Conservation (phyloP, 768 basidiomycete genomes). For the Leucosporidium creatinivorum region DNA sequence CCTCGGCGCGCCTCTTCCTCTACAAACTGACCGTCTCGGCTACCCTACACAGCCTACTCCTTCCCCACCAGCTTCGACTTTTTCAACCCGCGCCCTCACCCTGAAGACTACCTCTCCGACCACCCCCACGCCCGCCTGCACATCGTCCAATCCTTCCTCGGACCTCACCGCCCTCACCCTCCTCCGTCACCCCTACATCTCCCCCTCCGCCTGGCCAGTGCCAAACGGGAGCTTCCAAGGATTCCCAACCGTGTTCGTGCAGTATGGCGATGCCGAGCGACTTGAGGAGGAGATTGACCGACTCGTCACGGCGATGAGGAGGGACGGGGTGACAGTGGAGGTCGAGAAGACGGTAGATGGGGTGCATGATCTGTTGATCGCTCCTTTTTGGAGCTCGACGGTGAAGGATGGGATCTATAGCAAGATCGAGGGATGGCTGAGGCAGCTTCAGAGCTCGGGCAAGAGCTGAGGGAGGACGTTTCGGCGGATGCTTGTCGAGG, state of each 20-base stretch:
- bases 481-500: too few species aligned
- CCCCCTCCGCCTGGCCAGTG: constrained; percentile 21
- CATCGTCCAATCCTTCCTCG: constrained; percentile 25
- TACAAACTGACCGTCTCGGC: neutral
- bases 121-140: constrained; percentile 19
- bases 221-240: constrained; percentile 11
- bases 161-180: constrained; percentile 16
- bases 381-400: constrained; percentile 24
- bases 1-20: too few species aligned
- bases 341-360: constrained; percentile 23
- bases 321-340: constrained; percentile 15
- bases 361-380: constrained; percentile 29
- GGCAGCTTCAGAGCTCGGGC: too few species aligned
- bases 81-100: constrained; percentile 20
- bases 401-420: constrained; percentile 10
- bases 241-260: constrained; percentile 26
- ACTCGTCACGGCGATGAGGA: constrained; percentile 9
- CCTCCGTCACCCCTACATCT: constrained; percentile 24
- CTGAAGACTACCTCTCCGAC: constrained; percentile 31
- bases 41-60: constrained; percentile 4
- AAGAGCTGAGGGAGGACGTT: too few species aligned
- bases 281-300: constrained; percentile 27
- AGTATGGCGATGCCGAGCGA: constrained; percentile 30
- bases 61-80: constrained; percentile 22
- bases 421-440: constrained; percentile 15